Evolutionary conservation across 805 yeast species (phyloP).

Genomic region (Teunomyces cretensis): DNA sequence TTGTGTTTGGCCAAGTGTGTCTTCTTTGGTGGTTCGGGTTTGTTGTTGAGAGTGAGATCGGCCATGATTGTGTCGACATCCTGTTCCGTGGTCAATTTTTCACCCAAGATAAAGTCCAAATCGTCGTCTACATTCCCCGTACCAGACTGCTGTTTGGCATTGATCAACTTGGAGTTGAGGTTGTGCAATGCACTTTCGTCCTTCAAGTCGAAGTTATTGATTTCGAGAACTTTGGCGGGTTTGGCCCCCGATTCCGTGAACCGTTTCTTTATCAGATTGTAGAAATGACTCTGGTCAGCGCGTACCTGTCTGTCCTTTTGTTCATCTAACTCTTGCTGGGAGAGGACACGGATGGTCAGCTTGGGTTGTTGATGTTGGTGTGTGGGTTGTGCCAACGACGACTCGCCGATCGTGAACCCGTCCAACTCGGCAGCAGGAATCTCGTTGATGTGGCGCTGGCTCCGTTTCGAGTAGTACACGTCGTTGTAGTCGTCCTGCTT

Average conservation of each 20-base stretch:
- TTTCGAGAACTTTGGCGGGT: constrained; percentile 27
- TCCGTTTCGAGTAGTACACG: constrained; percentile 16
- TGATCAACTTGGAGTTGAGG: constrained; percentile 7
- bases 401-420: constrained; percentile 37
- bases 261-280: constrained; percentile 26
- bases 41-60: background rate
- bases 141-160: background rate
- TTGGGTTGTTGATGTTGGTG: constrained; percentile 3
- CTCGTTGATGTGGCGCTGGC: constrained; percentile 19
- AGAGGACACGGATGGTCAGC: constrained; percentile 15
- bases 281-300: constrained; percentile 27
- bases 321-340: constrained; percentile 26
- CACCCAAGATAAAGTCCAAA: constrained; percentile 13
- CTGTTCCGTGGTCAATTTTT: background rate
- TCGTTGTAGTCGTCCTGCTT: constrained; percentile 27
- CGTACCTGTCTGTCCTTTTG: constrained; percentile 22
- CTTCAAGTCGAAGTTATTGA: constrained; percentile 29
- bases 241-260: constrained; percentile 13
- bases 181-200: constrained; percentile 13
- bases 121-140: constrained; percentile 9
- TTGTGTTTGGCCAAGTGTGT: background rate
- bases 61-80: background rate
- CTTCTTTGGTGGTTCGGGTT: background rate
- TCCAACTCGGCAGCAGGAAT: constrained; percentile 29
- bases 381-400: constrained; percentile 6